Percentiles rank a stretch among this genome's conserved stretches.
Conservation (phyloP, 306 rosid genomes). For the Lagenaria siceraria region DNA sequence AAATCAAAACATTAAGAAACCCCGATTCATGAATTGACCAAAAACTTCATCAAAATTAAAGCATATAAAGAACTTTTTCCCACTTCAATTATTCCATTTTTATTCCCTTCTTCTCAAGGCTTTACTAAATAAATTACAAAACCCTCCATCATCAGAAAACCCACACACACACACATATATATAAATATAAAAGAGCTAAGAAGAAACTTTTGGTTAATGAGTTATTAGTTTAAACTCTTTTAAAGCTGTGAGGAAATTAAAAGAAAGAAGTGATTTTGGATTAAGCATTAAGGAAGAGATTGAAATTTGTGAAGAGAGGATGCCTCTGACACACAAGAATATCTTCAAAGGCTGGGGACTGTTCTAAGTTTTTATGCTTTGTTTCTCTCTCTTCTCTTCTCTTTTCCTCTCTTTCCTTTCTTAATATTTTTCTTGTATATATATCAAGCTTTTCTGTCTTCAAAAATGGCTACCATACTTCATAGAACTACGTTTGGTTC, state of each 20-base stretch:
- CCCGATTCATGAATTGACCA: not conserved
- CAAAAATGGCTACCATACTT: slow-evolving; percentile 45
- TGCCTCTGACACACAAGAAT: slow-evolving; percentile 33
- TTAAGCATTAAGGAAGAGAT: slow-evolving; percentile 24
- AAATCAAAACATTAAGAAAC: no score
- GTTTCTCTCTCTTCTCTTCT: slow-evolving; percentile 7
- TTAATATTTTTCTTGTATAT: not conserved
- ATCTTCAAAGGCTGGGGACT: slow-evolving; percentile 41
- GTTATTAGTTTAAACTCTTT: not conserved
- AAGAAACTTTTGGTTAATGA: not conserved
- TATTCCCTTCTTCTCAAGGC: not conserved
- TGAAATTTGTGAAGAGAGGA: not conserved
- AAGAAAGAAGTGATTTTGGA: not conserved
- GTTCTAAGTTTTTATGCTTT: slow-evolving; percentile 12
- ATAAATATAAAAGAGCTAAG: not conserved
- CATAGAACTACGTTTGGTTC: slow-evolving; percentile 36
- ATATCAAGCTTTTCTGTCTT: slow-evolving; percentile 5
- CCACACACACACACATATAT: not conserved
- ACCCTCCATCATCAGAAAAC: not conserved
- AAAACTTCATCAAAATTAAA: not conserved
- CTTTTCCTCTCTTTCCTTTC: slow-evolving; percentile 12
- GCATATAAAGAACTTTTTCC: not conserved
- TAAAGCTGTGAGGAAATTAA: not conserved
- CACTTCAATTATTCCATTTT: not conserved
- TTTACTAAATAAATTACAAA: not conserved